Evolutionary conservation across 257 asterid genomes (phyloP).

Genomic region (Solanum sejunctum): DNA sequence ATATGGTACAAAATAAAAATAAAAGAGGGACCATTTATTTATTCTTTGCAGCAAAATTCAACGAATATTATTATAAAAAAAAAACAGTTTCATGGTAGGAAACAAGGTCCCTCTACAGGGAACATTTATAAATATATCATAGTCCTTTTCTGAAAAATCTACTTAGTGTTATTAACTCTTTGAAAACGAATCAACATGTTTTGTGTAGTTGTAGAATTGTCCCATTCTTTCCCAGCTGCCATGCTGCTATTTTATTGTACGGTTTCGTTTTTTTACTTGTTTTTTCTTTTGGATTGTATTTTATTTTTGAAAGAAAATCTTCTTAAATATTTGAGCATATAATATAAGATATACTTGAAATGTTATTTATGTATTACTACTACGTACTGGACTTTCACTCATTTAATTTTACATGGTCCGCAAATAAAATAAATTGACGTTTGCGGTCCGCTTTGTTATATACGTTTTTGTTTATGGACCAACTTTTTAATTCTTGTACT

Average conservation of each 20-base stretch:
- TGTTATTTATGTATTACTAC: neutral
- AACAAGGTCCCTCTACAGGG: slow-evolving; percentile 32
- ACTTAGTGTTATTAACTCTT: slow-evolving; percentile 1
- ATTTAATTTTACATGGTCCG: neutral
- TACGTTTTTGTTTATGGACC: neutral
- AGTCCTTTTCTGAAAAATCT: slow-evolving; percentile 1
- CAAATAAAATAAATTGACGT: neutral
- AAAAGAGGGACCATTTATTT: slow-evolving; percentile 21
- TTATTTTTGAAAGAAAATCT: neutral
- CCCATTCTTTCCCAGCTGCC: slow-evolving; percentile 6
- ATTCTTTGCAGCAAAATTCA: neutral
- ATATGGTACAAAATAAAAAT: neutral
- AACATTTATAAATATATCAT: slow-evolving; percentile 13
- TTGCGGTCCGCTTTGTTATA: neutral
- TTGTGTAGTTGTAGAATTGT: slow-evolving; percentile 4
- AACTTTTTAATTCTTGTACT: neutral
- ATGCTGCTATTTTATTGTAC: slow-evolving; percentile 1
- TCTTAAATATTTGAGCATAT: neutral
- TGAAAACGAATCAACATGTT: slow-evolving; percentile 11
- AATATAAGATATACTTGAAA: neutral
- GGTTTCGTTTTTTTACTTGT: neutral
- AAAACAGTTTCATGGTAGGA: slow-evolving; percentile 29
- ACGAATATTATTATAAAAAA: neutral
- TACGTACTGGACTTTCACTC: neutral
- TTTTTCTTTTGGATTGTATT: neutral